Evolutionary conservation across 1,139 yeast species (phyloP).

Genomic region (Blastobotrys buckinghamii): DNA sequence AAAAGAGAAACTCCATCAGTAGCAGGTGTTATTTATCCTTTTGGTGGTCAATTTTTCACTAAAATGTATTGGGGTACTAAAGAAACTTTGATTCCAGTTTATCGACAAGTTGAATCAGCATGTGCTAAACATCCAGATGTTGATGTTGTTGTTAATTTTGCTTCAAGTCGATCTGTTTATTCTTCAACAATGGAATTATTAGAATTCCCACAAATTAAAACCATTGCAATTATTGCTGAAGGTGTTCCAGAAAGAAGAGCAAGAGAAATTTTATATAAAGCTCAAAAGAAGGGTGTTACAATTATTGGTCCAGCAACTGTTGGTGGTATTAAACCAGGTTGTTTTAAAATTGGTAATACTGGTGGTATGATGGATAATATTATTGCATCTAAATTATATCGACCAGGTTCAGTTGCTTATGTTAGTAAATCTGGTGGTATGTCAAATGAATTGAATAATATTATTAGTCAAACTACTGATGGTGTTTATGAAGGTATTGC

Average conservation of each 20-base stretch:
- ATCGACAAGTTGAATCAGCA: slow-evolving; percentile 40
- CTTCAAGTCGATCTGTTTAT: slow-evolving; percentile 43
- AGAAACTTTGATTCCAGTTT: slow-evolving; percentile 42
- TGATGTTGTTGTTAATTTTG: slow-evolving; percentile 44
- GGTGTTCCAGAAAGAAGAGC: slow-evolving; percentile 47
- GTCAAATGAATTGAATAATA: slow-evolving; percentile 45
- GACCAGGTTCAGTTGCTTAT: slow-evolving; percentile 44
- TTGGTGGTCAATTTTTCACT: slow-evolving; percentile 42
- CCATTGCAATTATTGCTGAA: slow-evolving; percentile 45
- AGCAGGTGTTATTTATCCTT: slow-evolving; percentile 44
- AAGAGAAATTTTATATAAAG: slow-evolving; percentile 41
- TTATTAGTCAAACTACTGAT: slow-evolving; percentile 40
- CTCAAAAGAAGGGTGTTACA: slow-evolving; percentile 41
- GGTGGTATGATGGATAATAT: slow-evolving; percentile 49
- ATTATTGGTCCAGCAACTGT: slow-evolving; percentile 46
- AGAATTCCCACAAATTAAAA: slow-evolving; percentile 42
- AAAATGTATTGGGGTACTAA: slow-evolving; percentile 48
- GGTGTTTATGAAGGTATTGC: slow-evolving; percentile 46
- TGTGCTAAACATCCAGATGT: slow-evolving; percentile 43
- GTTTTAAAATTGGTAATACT: slow-evolving; percentile 45
- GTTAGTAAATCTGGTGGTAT: slow-evolving; percentile 46
- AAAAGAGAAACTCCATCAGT: slow-evolving; percentile 43
- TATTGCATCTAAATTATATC: slow-evolving; percentile 43
- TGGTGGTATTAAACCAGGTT: slow-evolving; percentile 46
- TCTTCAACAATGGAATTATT: slow-evolving; percentile 43